A percentile compares a stretch with the other conserved stretches of the same genome.
Conservation (phyloP, 1,139 yeast species). For the Casaregolazyma suthepensis region DNA sequence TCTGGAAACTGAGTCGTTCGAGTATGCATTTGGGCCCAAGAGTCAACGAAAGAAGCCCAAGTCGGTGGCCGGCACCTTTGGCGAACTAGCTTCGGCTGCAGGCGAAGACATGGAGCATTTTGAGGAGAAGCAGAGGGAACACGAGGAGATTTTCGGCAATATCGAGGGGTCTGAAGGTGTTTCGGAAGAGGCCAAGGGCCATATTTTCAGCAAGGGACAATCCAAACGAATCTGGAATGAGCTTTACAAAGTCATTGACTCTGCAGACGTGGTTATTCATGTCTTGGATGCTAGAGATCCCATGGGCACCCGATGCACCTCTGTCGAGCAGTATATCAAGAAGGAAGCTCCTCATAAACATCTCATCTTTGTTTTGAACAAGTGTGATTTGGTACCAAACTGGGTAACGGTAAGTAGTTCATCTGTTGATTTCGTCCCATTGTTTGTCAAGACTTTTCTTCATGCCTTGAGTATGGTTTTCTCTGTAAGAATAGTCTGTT, state of each 20-base stretch:
- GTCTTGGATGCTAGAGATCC: constrained; percentile 98
- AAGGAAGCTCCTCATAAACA: constrained; percentile 97
- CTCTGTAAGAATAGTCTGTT: constrained; percentile 58
- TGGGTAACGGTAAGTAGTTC: constrained; percentile 94
- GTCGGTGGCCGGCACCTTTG: constrained; percentile 67
- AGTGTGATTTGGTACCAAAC: constrained; percentile 97
- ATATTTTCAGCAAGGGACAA: constrained; percentile 94
- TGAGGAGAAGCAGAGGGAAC: constrained; percentile 56
- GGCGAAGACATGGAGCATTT: constrained; percentile 53
- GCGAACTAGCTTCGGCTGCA: constrained; percentile 67
- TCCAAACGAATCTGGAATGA: constrained; percentile 99
- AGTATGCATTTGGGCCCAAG: constrained; percentile 86
- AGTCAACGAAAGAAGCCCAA: constrained; percentile 91
- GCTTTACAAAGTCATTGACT: constrained; percentile 91
- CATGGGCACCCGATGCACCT: constrained; percentile 85
- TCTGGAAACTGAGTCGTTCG: constrained; percentile 81
- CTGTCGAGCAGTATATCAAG: constrained; percentile 86
- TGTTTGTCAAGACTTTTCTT: constrained; percentile 39
- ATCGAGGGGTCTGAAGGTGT: constrained; percentile 48
- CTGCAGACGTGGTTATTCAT: constrained; percentile 94
- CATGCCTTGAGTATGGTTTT: constrained; percentile 25
- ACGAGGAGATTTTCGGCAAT: constrained; percentile 43
- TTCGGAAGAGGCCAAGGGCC: constrained; percentile 88
- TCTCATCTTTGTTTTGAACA: constrained; percentile 86
- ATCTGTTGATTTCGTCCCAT: constrained; percentile 25